Percentiles rank a stretch among this genome's conserved stretches.
Evolutionary conservation across 345 rosid genomes (phyloP).

Genomic region (Barbarea vulgaris): DNA sequence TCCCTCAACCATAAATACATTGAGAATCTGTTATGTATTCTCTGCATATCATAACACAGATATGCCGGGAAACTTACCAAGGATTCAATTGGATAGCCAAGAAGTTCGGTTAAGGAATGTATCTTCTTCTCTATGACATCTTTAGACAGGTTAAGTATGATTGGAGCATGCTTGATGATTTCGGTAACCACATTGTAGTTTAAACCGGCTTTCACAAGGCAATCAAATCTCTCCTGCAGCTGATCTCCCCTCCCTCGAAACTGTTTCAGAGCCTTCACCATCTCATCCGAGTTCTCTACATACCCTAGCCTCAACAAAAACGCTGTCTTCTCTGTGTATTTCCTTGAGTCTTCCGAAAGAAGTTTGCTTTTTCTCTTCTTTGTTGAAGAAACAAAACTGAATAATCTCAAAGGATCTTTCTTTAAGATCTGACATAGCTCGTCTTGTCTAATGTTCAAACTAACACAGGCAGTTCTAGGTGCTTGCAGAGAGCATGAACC

Average conservation of each 20-base stretch:
- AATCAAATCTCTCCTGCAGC: slow-evolving; percentile 86
- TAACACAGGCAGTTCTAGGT: slow-evolving; percentile 52
- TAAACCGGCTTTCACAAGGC: slow-evolving; percentile 73
- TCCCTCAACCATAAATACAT: slow-evolving; percentile 65
- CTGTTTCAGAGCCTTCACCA: slow-evolving; percentile 63
- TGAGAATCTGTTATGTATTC: slow-evolving; percentile 57
- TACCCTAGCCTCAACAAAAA: slow-evolving; percentile 74
- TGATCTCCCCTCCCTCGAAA: slow-evolving; percentile 87
- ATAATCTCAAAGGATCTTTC: slow-evolving; percentile 65
- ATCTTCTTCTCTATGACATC: slow-evolving; percentile 73
- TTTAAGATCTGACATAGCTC: slow-evolving; percentile 51
- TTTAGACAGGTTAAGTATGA: slow-evolving; percentile 69
- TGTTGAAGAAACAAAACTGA: slow-evolving; percentile 53
- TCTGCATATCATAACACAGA: slow-evolving; percentile 63
- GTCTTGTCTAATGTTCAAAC: slow-evolving; percentile 50
- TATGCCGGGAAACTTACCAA: slow-evolving; percentile 66
- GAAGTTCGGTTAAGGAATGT: slow-evolving; percentile 50
- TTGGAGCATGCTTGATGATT: slow-evolving; percentile 68
- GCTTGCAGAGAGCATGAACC: slow-evolving; percentile 58
- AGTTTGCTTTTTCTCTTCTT: slow-evolving; percentile 38
- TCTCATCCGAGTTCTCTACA: slow-evolving; percentile 82
- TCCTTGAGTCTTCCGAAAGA: slow-evolving; percentile 40
- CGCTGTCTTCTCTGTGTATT: slow-evolving; percentile 51
- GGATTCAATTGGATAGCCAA: slow-evolving; percentile 61
- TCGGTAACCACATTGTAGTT: slow-evolving; percentile 48